phyloP scores from a whole-genome alignment of 1,139 yeast genomes.

The Pichia sp. region DNA sequence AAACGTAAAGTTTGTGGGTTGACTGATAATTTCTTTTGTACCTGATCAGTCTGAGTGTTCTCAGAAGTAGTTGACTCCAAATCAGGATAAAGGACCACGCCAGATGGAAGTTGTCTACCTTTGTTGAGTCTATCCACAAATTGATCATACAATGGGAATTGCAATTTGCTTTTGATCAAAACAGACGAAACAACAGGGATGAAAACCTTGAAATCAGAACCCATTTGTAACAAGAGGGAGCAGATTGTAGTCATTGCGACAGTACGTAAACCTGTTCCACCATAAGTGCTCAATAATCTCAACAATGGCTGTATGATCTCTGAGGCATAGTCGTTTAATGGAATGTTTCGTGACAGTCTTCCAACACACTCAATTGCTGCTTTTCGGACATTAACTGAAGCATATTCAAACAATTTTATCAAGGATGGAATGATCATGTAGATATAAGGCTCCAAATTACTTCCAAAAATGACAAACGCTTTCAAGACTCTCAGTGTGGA shows the following conservation, averaged over 20 bases:
- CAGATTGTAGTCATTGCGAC: slow-evolving; percentile 69
- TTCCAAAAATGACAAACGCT: slow-evolving; percentile 85
- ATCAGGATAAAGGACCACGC: slow-evolving; percentile 66
- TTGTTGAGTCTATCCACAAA: slow-evolving; percentile 72
- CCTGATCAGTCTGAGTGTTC: slow-evolving; percentile 62
- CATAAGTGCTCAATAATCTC: slow-evolving; percentile 55
- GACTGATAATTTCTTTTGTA: slow-evolving; percentile 73
- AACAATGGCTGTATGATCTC: slow-evolving; percentile 84
- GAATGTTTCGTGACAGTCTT: slow-evolving; percentile 67
- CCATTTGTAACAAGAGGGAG: slow-evolving; percentile 73
- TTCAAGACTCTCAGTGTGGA: slow-evolving; percentile 76
- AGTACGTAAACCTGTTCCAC: slow-evolving; percentile 52
- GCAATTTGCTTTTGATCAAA: slow-evolving; percentile 58
- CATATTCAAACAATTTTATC: slow-evolving; percentile 72
- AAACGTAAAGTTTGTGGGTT: slow-evolving; percentile 71
- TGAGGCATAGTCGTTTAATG: slow-evolving; percentile 84
- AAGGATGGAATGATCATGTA: slow-evolving; percentile 83
- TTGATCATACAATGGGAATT: slow-evolving; percentile 75
- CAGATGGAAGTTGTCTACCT: slow-evolving; percentile 87
- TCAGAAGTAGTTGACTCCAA: slow-evolving; percentile 55
- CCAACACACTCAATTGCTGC: slow-evolving; percentile 86
- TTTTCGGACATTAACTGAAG: slow-evolving; percentile 49
- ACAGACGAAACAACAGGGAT: slow-evolving; percentile 81
- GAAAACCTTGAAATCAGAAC: slow-evolving; percentile 80
- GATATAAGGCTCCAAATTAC: slow-evolving; percentile 81